A percentile compares a stretch with the other conserved stretches of the same genome.
phyloP scores from a whole-genome alignment of 2,329 filamentous ascomycete species.

The Ophiocordyceps robertsii region DNA sequence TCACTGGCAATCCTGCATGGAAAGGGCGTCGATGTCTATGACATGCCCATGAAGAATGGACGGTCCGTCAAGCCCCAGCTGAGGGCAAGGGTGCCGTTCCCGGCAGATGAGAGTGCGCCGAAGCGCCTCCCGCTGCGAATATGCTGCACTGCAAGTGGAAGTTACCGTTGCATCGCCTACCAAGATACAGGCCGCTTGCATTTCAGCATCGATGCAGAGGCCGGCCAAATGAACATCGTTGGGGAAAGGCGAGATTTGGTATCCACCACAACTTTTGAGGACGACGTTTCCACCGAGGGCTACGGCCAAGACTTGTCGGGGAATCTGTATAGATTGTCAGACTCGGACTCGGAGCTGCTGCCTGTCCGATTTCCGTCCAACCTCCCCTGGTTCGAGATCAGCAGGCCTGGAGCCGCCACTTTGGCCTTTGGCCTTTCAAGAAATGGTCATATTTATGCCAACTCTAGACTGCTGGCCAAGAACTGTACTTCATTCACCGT shows the following conservation, averaged over 20 bases:
- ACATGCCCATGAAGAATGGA: slow-evolving; percentile 50
- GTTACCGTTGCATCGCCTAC: slow-evolving; percentile 18
- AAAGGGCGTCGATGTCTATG: slow-evolving; percentile 51
- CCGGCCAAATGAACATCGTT: slow-evolving; percentile 6
- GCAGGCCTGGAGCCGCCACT: slow-evolving; percentile 26
- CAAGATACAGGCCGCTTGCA: slow-evolving; percentile 14
- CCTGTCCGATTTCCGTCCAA: slow-evolving; percentile 27
- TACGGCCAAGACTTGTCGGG: slow-evolving; percentile 34
- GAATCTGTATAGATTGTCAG: slow-evolving; percentile 25
- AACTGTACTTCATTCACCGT: slow-evolving; percentile 87
- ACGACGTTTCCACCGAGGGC: slow-evolving; percentile 14
- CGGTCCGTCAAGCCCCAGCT: slow-evolving; percentile 31
- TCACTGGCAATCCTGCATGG: slow-evolving; percentile 61
- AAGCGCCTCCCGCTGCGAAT: slow-evolving; percentile 18
- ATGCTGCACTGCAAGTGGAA: slow-evolving; percentile 12
- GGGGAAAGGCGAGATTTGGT: slow-evolving; percentile 10
- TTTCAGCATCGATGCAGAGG: slow-evolving; percentile 7
- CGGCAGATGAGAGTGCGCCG: slow-evolving; percentile 8
- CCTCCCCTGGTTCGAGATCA: slow-evolving; percentile 39
- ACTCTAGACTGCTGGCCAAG: slow-evolving; percentile 58
- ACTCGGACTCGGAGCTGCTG: slow-evolving; percentile 18
- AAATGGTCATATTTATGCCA: slow-evolving; percentile 67
- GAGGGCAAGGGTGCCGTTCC: slow-evolving; percentile 24
- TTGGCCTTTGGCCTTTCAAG: slow-evolving; percentile 53
- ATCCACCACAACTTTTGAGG: slow-evolving; percentile 19